phyloP scores from a whole-genome alignment of 1,284 basidiomycete genomes.

The Sporisorium sorghi region DNA sequence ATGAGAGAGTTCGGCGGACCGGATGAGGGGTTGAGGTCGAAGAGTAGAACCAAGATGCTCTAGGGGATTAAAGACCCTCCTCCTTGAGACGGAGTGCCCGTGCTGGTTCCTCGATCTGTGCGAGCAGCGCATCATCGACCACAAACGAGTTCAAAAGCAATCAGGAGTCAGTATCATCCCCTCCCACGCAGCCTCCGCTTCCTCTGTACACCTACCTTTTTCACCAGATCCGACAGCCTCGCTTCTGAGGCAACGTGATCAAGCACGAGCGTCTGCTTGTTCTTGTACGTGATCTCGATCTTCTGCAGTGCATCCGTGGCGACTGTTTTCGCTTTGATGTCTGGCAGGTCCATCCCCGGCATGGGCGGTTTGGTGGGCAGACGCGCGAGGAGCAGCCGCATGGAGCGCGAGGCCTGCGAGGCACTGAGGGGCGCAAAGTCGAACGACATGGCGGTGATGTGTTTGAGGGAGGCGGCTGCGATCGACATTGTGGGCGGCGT shows the following conservation, averaged over 20 bases:
- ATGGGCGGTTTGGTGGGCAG: constrained; percentile 37
- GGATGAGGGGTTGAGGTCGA: background rate
- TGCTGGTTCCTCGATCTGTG: constrained; percentile 49
- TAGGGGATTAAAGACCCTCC: constrained; percentile 31
- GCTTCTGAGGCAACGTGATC: constrained; percentile 19
- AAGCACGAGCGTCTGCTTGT: constrained; percentile 44
- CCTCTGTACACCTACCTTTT: constrained; percentile 30
- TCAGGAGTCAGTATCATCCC: too few relatives aligned
- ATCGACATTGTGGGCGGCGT: constrained; percentile 29
- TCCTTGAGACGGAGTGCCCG: constrained; percentile 46
- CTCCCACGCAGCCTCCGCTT: background rate
- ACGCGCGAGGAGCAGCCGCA: constrained; percentile 40
- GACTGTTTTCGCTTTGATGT: constrained; percentile 38
- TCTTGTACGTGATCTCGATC: constrained; percentile 45
- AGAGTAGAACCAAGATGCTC: too few relatives aligned
- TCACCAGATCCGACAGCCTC: constrained; percentile 28
- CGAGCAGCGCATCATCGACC: background rate
- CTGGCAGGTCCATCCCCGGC: constrained; percentile 44
- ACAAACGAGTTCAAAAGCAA: too few relatives aligned
- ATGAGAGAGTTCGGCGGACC: background rate
- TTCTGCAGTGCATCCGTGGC: constrained; percentile 26
- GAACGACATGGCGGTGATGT: constrained; percentile 49
- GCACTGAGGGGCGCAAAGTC: constrained; percentile 41
- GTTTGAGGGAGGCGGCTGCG: constrained; percentile 42
- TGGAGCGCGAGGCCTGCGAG: constrained; percentile 36